Evolutionary conservation across 2,329 filamentous ascomycete species (phyloP).

Genomic region (Epichloe festucae): DNA sequence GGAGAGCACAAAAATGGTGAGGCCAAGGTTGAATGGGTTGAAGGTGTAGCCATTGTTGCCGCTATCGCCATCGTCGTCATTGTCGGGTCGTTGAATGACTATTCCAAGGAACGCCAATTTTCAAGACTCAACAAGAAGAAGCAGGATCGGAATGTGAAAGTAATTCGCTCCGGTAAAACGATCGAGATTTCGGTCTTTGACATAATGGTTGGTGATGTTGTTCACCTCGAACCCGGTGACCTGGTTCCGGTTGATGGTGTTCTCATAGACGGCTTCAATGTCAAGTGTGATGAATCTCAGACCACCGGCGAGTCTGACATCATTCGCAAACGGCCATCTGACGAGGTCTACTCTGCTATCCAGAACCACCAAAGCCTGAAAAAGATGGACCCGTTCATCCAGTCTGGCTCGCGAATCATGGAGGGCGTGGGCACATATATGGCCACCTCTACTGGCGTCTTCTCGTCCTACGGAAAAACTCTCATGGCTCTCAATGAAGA

Average conservation of each 20-base stretch:
- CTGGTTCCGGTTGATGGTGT: slow-evolving; percentile 63
- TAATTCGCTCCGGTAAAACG: slow-evolving; percentile 56
- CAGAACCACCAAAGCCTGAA: slow-evolving; percentile 50
- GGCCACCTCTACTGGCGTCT: slow-evolving; percentile 58
- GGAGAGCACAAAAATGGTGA: slow-evolving; percentile 34
- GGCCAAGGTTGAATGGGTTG: slow-evolving; percentile 61
- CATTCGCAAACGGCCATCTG: slow-evolving; percentile 52
- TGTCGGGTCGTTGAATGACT: slow-evolving; percentile 68
- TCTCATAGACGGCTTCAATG: slow-evolving; percentile 57
- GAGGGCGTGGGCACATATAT: slow-evolving; percentile 65
- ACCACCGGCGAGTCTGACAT: slow-evolving; percentile 70
- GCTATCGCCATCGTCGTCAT: slow-evolving; percentile 66
- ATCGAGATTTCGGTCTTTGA: slow-evolving; percentile 58
- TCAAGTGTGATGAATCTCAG: slow-evolving; percentile 68
- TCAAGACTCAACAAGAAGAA: slow-evolving; percentile 70
- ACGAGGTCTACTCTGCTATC: slow-evolving; percentile 58
- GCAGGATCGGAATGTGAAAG: slow-evolving; percentile 61
- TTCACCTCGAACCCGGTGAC: slow-evolving; percentile 63
- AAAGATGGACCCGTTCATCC: slow-evolving; percentile 73
- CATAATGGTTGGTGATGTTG: slow-evolving; percentile 55
- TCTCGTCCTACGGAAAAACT: slow-evolving; percentile 65
- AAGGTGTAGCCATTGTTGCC: slow-evolving; percentile 71
- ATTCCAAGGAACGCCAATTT: slow-evolving; percentile 69
- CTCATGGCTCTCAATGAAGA: slow-evolving; percentile 62
- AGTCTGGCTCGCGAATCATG: slow-evolving; percentile 69